These are phyloP conservation scores for Flaveria robusta DNA, from an alignment of 129 eudicot species.

Conservation along the genomic window DNA sequence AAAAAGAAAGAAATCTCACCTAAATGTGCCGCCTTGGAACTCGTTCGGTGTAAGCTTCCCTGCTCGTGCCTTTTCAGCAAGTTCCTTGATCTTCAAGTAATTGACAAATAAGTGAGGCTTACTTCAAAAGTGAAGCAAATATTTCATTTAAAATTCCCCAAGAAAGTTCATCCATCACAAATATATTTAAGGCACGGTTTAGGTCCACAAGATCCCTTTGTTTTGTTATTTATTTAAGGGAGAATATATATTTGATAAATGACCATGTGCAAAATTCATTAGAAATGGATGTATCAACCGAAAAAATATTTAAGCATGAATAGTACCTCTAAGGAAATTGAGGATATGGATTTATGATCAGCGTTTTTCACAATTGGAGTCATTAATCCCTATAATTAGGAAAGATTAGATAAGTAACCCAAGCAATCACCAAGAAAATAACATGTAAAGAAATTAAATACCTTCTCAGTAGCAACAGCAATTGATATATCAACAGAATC, in stretches of 20 bases:
- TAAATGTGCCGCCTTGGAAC: constrained; percentile 98
- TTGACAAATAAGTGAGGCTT: not conserved
- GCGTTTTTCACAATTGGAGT: constrained; percentile 93
- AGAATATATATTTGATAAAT: not conserved
- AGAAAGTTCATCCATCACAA: constrained; percentile 9
- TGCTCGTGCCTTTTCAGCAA: constrained; percentile 87
- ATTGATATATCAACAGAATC: constrained; percentile 94
- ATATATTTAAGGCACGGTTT: not conserved
- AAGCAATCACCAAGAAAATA: constrained; percentile 6
- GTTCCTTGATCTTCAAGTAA: constrained; percentile 73
- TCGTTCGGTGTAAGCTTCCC: constrained; percentile 93
- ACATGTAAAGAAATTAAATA: constrained; percentile 25
- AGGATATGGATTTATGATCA: constrained; percentile 88
- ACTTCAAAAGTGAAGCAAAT: constrained; percentile 5
- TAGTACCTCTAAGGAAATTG: constrained; percentile 84
- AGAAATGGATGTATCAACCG: not conserved
- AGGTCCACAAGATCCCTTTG: not conserved
- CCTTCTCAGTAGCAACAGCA: constrained; percentile 99
- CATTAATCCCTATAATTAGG: constrained; percentile 79
- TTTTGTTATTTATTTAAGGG: not conserved
- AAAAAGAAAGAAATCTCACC: constrained; percentile 45
- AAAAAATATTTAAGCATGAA: not conserved
- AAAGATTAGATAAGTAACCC: constrained; percentile 8
- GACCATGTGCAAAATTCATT: not conserved
- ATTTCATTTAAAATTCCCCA: not conserved